Evolutionary conservation across 2,329 filamentous ascomycete genomes (phyloP).

Genomic region (Arthrobotrys conoides): DNA sequence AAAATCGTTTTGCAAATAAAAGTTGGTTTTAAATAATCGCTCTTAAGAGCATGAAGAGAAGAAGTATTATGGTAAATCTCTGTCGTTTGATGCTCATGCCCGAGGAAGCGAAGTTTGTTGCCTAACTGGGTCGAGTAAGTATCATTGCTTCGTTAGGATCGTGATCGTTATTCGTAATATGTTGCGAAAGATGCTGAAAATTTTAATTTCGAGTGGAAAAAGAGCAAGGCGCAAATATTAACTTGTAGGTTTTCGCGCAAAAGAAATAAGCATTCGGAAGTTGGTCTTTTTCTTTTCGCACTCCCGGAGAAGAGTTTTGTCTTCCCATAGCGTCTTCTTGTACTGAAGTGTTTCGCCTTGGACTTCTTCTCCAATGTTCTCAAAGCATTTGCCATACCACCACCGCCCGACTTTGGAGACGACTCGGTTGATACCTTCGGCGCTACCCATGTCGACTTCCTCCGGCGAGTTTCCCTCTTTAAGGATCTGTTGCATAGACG

Average conservation of each 20-base stretch:
- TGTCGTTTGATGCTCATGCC: conserved; percentile 43
- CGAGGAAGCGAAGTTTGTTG: conserved; percentile 7
- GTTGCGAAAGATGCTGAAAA: conserved; percentile 3
- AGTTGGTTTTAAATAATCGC: conserved; percentile 3
- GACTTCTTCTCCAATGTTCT: conserved; percentile 72
- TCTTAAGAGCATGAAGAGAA: conserved; percentile 24
- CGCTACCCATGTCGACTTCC: conserved; percentile 66
- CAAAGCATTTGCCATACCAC: conserved; percentile 97
- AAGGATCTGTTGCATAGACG: conserved; percentile 58
- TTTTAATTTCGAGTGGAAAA: neutral
- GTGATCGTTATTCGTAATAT: conserved; percentile 36
- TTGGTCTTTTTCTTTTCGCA: conserved; percentile 89
- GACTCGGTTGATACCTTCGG: conserved; percentile 88
- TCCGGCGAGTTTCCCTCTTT: conserved; percentile 65
- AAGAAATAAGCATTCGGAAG: conserved; percentile 90
- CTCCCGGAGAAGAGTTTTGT: conserved; percentile 81
- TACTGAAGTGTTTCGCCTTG: conserved; percentile 69
- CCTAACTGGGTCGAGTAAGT: conserved; percentile 12
- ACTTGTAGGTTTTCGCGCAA: conserved; percentile 80
- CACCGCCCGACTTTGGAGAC: conserved; percentile 91
- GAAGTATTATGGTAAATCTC: conserved; percentile 40
- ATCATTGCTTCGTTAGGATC: conserved; percentile 56
- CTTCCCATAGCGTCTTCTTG: conserved; percentile 81
- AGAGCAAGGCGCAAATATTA: neutral
- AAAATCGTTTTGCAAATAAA: conserved; percentile 16